Conservation (phyloP, 352 stramenopile genomes). For the Pythium biforme region DNA sequence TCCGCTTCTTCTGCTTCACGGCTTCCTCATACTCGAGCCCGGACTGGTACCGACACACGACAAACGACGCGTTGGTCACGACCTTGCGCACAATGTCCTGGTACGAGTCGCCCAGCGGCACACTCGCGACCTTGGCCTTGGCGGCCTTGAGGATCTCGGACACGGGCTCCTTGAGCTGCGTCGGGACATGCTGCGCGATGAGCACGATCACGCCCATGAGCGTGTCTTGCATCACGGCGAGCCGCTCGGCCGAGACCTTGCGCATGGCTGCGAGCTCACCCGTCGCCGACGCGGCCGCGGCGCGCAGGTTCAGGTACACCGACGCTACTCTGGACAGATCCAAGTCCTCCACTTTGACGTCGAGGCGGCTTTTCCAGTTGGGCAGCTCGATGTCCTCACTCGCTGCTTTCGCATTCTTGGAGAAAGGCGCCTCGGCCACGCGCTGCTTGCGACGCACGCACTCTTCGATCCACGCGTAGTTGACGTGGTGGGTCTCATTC, state of each 20-base stretch:
- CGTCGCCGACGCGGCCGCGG: conserved; percentile 1
- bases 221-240: conserved; percentile 49
- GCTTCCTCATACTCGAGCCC: conserved; percentile 84
- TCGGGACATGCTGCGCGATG: conserved; percentile 72
- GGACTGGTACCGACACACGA: conserved; percentile 78
- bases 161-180: conserved; percentile 58
- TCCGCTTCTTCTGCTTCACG: conserved; percentile 57
- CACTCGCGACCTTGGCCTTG: conserved; percentile 79
- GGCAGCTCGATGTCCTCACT: conserved; percentile 7
- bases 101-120: conserved; percentile 68
- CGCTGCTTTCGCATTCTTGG: not conserved
- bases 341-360: conserved; percentile 24
- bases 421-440: conserved; percentile 48
- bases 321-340: conserved; percentile 1
- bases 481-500: conserved; percentile 60
- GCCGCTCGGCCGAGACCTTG: conserved; percentile 38
- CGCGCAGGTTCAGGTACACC: conserved; percentile 19
- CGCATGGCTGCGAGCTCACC: conserved; percentile 23
- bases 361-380: conserved; percentile 20
- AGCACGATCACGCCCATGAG: conserved; percentile 65
- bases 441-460: conserved; percentile 54
- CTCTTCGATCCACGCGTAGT: conserved; percentile 82
- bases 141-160: conserved; percentile 62
- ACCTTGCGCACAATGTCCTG: conserved; percentile 76
- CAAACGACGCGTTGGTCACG: conserved; percentile 74